Evolutionary conservation across 1,284 basidiomycete genomes (phyloP), one percentile per base, ranked within the genome.

Genomic region (Puccinia novopanici): DNA sequence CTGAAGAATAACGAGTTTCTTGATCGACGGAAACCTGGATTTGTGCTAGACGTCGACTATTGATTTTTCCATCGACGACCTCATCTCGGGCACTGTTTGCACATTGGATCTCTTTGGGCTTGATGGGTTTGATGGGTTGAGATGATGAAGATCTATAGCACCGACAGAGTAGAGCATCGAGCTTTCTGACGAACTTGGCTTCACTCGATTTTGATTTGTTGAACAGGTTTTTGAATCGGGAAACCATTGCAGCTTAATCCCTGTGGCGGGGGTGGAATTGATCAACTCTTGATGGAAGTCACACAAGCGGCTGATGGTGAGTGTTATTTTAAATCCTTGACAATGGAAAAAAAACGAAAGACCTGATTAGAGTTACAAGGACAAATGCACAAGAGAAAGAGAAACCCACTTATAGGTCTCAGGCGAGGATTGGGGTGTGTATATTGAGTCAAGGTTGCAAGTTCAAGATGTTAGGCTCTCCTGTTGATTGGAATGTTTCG

Each of bases 191-290:
- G 12, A 59, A 55, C 59, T 59, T 73, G 40, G 40, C 54, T 22
- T 73, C 71, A 17, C 17, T 45, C 22, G 71, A 59, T 45, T 42
- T 73, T 22, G 71, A 57, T 15, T 45, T 73, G 15, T 22, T 27
- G n/a, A 73, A 73, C 50, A 73, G 24, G 12, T 73, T 73, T 45
- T 73, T 55, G 3, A 73, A 40, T 40, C 54, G 52, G 37, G 54
- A 73, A 57, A 59, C 54, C 71, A 73, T 73, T 24, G 68, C 22
- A 52, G 19, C 2, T 15, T 59, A 12, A 12, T 48, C 45, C 45
- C 45, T 34, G 34, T 34, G 34, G n/a, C n/a, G 34, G 4, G 4
- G 34, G 34, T 34, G 34, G 34, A 34, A 55, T 55, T 55, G 52
- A 55, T 8, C 17, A 55, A 55, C 2, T 34, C 4, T 34, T 34